Conservation (phyloP, 2,329 filamentous ascomycete species). For the Penicillium sp. region DNA sequence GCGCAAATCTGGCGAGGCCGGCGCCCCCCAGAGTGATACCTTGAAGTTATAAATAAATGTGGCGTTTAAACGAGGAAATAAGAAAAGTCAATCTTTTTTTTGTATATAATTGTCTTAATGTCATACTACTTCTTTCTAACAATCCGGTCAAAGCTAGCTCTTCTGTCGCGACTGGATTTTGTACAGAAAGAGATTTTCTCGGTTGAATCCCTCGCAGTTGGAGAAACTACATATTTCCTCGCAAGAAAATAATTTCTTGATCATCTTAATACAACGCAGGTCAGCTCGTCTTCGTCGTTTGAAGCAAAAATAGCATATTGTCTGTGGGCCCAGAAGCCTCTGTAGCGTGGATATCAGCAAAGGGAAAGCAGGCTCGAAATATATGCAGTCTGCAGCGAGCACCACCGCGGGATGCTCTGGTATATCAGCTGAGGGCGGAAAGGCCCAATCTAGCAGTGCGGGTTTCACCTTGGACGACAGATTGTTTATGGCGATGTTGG, state of each 20-base stretch:
- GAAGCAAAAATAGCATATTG: conserved; percentile 84
- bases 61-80: neutral
- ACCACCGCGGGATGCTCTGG: conserved; percentile 67
- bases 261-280: conserved; percentile 68
- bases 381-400: conserved; percentile 94
- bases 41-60: conserved; percentile 8
- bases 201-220: conserved; percentile 29
- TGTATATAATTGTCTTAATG: neutral
- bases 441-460: conserved; percentile 73
- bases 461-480: conserved; percentile 62
- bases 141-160: neutral
- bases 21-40: conserved; percentile 2
- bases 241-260: conserved; percentile 63
- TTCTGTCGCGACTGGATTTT: conserved; percentile 23
- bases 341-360: conserved; percentile 74
- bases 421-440: conserved; percentile 36
- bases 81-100: neutral
- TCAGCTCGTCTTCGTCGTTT: conserved; percentile 85
- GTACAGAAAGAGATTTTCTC: conserved; percentile 39
- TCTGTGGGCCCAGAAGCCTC: conserved; percentile 63
- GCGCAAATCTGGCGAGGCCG: conserved; percentile 58
- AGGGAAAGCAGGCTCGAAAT: conserved; percentile 94
- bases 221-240: conserved; percentile 59
- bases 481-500: conserved; percentile 79
- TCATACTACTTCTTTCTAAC: too few relatives aligned